A percentile compares a stretch with the other conserved stretches of the same genome.
phyloP scores from a whole-genome alignment of 2,329 filamentous ascomycete genomes.

The Thielaviopsis ethacetica region DNA sequence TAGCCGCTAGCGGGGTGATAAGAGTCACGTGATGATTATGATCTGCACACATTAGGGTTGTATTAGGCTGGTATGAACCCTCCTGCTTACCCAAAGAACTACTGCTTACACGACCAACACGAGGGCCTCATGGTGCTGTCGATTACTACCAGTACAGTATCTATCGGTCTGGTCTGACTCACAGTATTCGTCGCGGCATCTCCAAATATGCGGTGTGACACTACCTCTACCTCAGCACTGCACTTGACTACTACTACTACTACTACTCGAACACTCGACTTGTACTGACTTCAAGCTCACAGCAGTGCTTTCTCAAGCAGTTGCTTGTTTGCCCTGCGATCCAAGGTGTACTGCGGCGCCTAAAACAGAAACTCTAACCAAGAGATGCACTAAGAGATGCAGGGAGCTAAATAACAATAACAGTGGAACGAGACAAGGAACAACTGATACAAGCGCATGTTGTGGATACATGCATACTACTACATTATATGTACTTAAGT shows the following conservation, averaged over 20 bases:
- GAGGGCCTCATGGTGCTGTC: neutral
- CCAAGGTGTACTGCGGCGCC: neutral
- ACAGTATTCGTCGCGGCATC: neutral
- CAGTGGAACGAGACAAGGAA: neutral
- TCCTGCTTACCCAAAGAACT: neutral
- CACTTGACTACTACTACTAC: neutral
- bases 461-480: neutral
- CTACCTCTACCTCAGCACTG: too few relatives aligned
- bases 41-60: neutral
- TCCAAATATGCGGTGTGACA: neutral
- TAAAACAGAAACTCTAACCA: neutral
- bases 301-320: neutral
- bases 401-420: neutral
- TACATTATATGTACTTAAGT: too few relatives aligned
- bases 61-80: neutral
- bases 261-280: neutral
- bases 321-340: neutral
- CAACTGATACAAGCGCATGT: neutral
- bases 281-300: neutral
- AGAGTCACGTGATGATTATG: constrained; percentile 11
- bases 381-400: neutral
- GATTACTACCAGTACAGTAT: neutral
- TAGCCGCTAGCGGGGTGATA: constrained; percentile 10
- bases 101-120: too few relatives aligned
- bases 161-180: neutral